Conservation (phyloP, 2,329 filamentous ascomycete species). For the Phialophora chinensis region DNA sequence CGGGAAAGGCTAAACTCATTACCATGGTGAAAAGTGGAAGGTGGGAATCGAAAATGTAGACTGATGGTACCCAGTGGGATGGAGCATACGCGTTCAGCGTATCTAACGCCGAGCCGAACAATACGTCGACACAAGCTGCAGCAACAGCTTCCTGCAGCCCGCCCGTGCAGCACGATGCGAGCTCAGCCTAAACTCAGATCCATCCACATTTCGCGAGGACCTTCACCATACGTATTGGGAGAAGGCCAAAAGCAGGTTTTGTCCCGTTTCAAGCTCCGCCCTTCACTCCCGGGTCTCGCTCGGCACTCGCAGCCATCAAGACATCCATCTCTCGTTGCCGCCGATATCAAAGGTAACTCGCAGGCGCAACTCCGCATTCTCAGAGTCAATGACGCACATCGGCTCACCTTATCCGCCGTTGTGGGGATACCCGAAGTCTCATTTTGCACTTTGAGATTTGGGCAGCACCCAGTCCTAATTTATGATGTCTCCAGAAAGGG, state of each 20-base stretch:
- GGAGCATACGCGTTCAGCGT: neutral
- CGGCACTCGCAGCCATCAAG: neutral
- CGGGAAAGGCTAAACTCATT: neutral
- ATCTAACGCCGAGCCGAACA: neutral
- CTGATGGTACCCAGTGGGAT: constrained; percentile 8
- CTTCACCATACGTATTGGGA: neutral
- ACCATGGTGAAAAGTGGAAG: constrained; percentile 17
- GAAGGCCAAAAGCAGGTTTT: constrained; percentile 5
- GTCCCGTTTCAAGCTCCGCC: neutral
- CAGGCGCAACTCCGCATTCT: neutral
- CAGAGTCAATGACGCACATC: neutral
- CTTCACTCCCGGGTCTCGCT: neutral
- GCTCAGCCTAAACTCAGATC: constrained; percentile 5
- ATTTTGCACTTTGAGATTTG: neutral
- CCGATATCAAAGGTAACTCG: neutral
- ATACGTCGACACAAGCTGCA: neutral
- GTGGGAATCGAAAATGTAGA: constrained; percentile 3
- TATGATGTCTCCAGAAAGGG: neutral
- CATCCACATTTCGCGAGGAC: neutral
- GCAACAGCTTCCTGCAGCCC: neutral
- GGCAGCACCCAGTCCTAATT: neutral
- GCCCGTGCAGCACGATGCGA: neutral
- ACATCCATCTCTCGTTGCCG: neutral
- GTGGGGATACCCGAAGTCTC: neutral
- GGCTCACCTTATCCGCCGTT: neutral